Conservation (phyloP, 768 basidiomycete genomes). For the Boletus rex-veris region DNA sequence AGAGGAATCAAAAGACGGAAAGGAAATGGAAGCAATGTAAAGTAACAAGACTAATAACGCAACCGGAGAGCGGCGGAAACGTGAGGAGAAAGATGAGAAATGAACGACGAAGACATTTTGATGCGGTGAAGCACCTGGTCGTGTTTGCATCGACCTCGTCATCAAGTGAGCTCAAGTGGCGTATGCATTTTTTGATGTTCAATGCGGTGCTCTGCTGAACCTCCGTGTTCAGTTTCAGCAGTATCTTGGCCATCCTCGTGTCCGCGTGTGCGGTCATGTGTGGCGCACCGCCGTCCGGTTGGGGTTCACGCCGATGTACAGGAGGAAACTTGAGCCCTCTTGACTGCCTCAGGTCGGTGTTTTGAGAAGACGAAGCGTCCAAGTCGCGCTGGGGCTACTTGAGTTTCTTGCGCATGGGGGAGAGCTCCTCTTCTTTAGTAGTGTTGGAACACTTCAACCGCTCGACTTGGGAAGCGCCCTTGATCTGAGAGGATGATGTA, state of each 20-base stretch:
- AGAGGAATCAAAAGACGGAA: too few relatives aligned
- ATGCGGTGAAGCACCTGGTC: too few relatives aligned
- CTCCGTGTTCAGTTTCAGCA: conserved; percentile 14
- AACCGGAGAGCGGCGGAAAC: too few relatives aligned
- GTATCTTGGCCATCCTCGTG: not conserved
- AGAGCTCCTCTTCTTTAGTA: not conserved
- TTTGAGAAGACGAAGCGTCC: not conserved
- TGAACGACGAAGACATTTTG: too few relatives aligned
- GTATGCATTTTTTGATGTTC: not conserved
- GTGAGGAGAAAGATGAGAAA: too few relatives aligned
- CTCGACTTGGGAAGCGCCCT: not conserved
- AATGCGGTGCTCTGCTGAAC: conserved; percentile 7
- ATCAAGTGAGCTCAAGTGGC: too few relatives aligned
- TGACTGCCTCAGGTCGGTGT: not conserved
- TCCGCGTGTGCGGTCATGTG: not conserved
- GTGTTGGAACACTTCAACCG: not conserved
- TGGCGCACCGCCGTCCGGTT: too few relatives aligned
- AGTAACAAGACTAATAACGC: too few relatives aligned
- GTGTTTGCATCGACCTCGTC: too few relatives aligned
- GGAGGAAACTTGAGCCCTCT: not conserved
- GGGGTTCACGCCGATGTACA: too few relatives aligned
- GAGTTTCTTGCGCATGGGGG: not conserved
- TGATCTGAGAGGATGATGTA: too few relatives aligned
- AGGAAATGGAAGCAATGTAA: too few relatives aligned
- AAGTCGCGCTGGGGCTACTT: not conserved